phyloP scores from a whole-genome alignment of 345 rosid genomes.

The Clausena lansium region DNA sequence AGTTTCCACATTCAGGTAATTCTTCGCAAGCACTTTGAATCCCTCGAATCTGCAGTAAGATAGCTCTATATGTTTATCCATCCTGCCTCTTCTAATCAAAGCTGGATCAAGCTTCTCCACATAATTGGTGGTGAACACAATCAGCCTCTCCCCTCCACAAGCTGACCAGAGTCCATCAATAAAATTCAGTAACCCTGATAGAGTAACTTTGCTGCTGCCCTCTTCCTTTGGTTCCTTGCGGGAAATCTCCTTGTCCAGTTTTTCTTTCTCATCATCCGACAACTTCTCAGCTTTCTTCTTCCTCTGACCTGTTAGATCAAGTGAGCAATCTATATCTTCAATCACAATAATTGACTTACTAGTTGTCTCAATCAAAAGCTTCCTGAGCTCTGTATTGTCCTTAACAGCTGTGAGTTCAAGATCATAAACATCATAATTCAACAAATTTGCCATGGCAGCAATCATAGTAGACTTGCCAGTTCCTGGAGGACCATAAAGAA shows the following conservation, averaged over 20 bases:
- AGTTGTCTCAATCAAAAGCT: slow-evolving; percentile 37
- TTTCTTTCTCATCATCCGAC: slow-evolving; percentile 28
- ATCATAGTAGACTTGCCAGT: slow-evolving; percentile 38
- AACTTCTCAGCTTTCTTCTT: slow-evolving; percentile 32
- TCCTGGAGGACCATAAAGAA: slow-evolving; percentile 48
- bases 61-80: slow-evolving; percentile 56
- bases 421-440: slow-evolving; percentile 36
- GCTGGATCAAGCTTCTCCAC: slow-evolving; percentile 70
- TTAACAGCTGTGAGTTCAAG: slow-evolving; percentile 36
- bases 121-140: slow-evolving; percentile 62
- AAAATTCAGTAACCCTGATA: slow-evolving; percentile 62
- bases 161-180: slow-evolving; percentile 78
- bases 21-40: slow-evolving; percentile 48
- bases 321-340: slow-evolving; percentile 56
- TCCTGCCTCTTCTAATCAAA: slow-evolving; percentile 62
- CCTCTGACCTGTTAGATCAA: slow-evolving; percentile 57
- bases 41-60: slow-evolving; percentile 49
- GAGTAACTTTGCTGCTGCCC: slow-evolving; percentile 48
- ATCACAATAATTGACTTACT: slow-evolving; percentile 53
- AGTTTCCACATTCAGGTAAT: slow-evolving; percentile 35
- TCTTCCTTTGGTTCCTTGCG: slow-evolving; percentile 31
- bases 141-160: slow-evolving; percentile 63
- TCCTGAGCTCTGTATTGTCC: slow-evolving; percentile 37
- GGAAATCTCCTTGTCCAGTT: slow-evolving; percentile 25
- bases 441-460: slow-evolving; percentile 37